phyloP scores from a whole-genome alignment of 1,284 basidiomycete genomes.

The Boletus semigastroideus region DNA sequence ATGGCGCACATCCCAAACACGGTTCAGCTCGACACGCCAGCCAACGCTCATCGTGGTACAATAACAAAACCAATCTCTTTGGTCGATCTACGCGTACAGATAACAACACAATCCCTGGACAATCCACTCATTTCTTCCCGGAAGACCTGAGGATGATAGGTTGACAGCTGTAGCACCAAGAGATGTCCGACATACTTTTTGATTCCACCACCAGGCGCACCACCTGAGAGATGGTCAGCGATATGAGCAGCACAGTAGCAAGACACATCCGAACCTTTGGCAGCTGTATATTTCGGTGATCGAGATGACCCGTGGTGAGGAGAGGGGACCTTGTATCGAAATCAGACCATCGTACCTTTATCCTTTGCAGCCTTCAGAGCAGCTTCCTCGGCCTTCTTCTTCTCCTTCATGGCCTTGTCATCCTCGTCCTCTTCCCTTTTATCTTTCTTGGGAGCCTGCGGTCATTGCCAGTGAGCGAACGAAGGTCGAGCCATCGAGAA shows the following conservation, averaged over 20 bases:
- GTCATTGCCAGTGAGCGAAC: neutral
- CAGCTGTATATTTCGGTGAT: slow-evolving; percentile 40
- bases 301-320: neutral
- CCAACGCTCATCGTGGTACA: slow-evolving; percentile 6
- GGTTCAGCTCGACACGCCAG: slow-evolving; percentile 28
- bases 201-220: slow-evolving; percentile 71
- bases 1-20: slow-evolving; percentile 27
- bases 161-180: slow-evolving; percentile 8
- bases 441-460: slow-evolving; percentile 75
- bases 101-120: neutral
- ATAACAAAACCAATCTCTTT: neutral
- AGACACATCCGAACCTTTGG: slow-evolving; percentile 51
- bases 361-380: slow-evolving; percentile 67
- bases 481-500: neutral
- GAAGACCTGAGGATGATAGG: slow-evolving; percentile 52
- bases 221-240: slow-evolving; percentile 42
- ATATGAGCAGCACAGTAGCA: neutral
- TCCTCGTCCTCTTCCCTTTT: slow-evolving; percentile 72
- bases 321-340: neutral
- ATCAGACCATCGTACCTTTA: slow-evolving; percentile 49
- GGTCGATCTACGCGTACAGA: slow-evolving; percentile 5
- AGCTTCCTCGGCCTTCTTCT: slow-evolving; percentile 68
- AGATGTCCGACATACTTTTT: slow-evolving; percentile 63
- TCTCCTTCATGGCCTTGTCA: slow-evolving; percentile 68
- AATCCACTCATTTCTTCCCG: slow-evolving; percentile 58